Base-by-base conservation (phyloP, 139 green algal species). In the Picochlorum sp. region DNA sequence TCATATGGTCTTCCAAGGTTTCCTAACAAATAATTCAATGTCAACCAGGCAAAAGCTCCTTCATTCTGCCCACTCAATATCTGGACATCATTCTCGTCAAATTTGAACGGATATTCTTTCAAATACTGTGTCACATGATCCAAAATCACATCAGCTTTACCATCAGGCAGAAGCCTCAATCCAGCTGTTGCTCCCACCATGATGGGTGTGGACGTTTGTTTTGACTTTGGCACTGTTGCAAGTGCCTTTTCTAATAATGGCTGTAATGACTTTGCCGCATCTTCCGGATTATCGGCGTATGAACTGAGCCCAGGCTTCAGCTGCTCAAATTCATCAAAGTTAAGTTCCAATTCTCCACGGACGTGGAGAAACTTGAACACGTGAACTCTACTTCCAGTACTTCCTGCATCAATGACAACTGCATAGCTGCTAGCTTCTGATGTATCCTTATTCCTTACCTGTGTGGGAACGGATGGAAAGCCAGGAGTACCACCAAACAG, bases 1-100 rank as follows among this genome's bases (percentile, higher is more conserved):
- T 57, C 68, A 21, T 80, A 64, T 5, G 73, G 65, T 18, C 74
- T 70, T 4, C 80, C 87, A 9, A 97, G 70, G 45, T 83, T 80
- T 28, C 88, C 91, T 49, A 98, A 80, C 56, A 98, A 73, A 82
- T 97, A 98, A 75, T 99, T 99, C 15, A 98, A 79, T 3, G 93
- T 97, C 23, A 99, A 82, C 94, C 94, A 99, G 2, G 87, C 89
- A 73, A 94, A 99, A 0, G 85, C 94, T 23, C 94, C 94, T 75
- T 98, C 92, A 49, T 97, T 85, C 60, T 65, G 34, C 71, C 82
- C 84, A 58, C 80, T 80, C 46, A 90, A 61, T 30, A 90, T 85
- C 34, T 77, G 82, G 16, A 90, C 84, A 9, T 76, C 68, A 1
- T 73, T 46, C 23, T 38, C 13, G 7, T 41, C 7, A 23, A 74